Evolutionary conservation across 331 rosid genomes (phyloP).

Genomic region (Malus hybrid): DNA sequence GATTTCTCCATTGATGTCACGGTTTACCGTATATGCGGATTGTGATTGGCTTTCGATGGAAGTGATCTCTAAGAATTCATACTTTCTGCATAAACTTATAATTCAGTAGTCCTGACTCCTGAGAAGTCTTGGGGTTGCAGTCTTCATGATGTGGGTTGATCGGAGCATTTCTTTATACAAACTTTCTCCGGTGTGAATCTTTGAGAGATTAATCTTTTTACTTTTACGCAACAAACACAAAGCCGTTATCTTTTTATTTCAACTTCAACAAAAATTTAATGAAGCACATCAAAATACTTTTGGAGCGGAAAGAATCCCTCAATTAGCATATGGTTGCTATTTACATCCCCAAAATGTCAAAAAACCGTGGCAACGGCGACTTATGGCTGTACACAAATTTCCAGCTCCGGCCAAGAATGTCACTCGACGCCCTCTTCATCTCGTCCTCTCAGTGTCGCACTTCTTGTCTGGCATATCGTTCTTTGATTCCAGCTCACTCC

Average conservation of each 20-base stretch:
- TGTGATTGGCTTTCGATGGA: too few relatives aligned
- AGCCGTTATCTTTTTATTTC: neutral
- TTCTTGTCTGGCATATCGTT: conserved; percentile 14
- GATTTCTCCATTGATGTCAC: too few relatives aligned
- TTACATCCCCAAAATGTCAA: conserved; percentile 38
- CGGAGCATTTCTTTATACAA: neutral
- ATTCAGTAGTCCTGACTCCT: too few relatives aligned
- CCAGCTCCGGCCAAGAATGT: conserved; percentile 14
- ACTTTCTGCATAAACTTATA: too few relatives aligned
- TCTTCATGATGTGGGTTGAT: neutral
- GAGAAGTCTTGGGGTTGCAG: neutral
- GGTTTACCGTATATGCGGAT: too few relatives aligned
- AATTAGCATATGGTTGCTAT: conserved; percentile 33
- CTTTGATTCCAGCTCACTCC: conserved; percentile 20
- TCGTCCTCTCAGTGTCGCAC: conserved; percentile 9
- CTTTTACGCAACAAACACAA: too few relatives aligned
- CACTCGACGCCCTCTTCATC: conserved; percentile 21
- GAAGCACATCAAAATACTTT: neutral
- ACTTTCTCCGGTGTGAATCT: too few relatives aligned
- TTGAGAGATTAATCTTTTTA: too few relatives aligned
- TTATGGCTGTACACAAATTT: conserved; percentile 26
- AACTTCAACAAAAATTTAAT: neutral
- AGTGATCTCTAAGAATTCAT: too few relatives aligned
- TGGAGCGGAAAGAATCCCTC: neutral
- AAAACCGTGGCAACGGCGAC: conserved; percentile 27